Evolutionary conservation across 768 basidiomycete species (phyloP), one percentile per base, ranked within the genome.

Genomic region (Pleurotus eryngii): DNA sequence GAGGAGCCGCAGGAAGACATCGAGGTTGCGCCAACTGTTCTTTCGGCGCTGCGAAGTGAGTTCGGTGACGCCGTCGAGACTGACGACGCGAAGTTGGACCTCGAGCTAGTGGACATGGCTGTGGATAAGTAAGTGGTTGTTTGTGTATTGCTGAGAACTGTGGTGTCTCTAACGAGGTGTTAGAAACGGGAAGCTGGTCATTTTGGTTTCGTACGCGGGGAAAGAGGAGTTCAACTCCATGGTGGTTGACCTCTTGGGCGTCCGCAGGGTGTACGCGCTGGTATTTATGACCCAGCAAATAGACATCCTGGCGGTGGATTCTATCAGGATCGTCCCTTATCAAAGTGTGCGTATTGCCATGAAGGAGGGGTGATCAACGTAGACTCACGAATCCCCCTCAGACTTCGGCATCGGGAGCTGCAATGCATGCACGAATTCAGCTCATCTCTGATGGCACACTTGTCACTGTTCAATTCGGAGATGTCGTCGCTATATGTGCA

Each of bases 81-180:
- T 8, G 72, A 78, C 30, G 75, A 81, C 60, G 68, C 74, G 5
- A 75, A 78, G 57, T 70, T 90, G 42, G 89, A 91, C 61, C 70
- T 93, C 3, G 91, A 93, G 65, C 69, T 92, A 40, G 72, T 91
- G 46, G 90, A 92, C 73, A 62, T 91, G 35, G 81, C 81, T 5
- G 67, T 87, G 15, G 82, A 85, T 55, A 75, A 75, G 87, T 87
- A 57, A 54, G 77, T 14, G 27, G 24, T 14, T 17, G 42, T 37
- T 18, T 17, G 47, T 37, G 5, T 17, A 18, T 7, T 43, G 12
- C 9, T 46, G 74, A 88, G 56, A 68, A 79, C 15, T 35, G 30
- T 35, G 30, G 11, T 37, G 24, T 18, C 7, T 30, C 46, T 53
- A 14, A 54, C 46, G 1, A n/a, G 27, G 7, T 46, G 12, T 26